A percentile compares a stretch with the other conserved stretches of the same genome.
Evolutionary conservation across 2,329 filamentous ascomycete genomes (phyloP).

Genomic region (Fusarium chuoi): DNA sequence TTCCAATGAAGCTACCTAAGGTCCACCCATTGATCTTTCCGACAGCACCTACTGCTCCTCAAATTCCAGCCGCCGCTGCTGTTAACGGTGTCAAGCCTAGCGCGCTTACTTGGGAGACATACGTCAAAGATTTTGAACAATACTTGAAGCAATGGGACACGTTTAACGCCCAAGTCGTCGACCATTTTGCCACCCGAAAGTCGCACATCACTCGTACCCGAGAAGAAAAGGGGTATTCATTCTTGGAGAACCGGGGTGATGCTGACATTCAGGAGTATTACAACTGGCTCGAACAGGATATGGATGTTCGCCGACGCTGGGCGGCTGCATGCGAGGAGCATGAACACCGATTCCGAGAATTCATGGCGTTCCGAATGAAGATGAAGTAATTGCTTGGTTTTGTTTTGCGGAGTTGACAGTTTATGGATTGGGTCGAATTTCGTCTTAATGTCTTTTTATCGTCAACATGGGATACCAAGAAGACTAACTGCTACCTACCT

Average conservation of each 20-base stretch:
- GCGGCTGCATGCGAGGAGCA: conserved; percentile 68
- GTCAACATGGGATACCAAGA: conserved; percentile 15
- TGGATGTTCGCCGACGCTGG: conserved; percentile 71
- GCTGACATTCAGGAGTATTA: conserved; percentile 67
- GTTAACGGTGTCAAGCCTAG: conserved; percentile 58
- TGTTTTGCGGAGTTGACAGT: conserved; percentile 12
- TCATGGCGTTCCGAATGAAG: conserved; percentile 60
- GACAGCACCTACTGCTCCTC: conserved; percentile 60
- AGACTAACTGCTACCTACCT: neutral
- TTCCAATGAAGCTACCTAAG: conserved; percentile 51
- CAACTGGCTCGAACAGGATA: conserved; percentile 71
- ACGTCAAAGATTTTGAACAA: conserved; percentile 62
- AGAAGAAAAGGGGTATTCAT: conserved; percentile 56
- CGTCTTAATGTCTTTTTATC: conserved; percentile 13
- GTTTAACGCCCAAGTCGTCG: conserved; percentile 64
- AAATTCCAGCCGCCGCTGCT: conserved; percentile 55
- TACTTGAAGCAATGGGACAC: conserved; percentile 63
- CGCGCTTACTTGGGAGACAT: conserved; percentile 59
- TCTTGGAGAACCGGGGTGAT: conserved; percentile 56
- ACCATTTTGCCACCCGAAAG: conserved; percentile 66
- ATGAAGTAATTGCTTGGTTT: conserved; percentile 49
- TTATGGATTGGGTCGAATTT: conserved; percentile 14
- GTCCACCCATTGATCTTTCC: conserved; percentile 58
- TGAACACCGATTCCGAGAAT: conserved; percentile 66
- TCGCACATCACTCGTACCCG: conserved; percentile 53